Base-by-base conservation (phyloP, 208 protist species). In the Entamoeba moshkovskii region DNA sequence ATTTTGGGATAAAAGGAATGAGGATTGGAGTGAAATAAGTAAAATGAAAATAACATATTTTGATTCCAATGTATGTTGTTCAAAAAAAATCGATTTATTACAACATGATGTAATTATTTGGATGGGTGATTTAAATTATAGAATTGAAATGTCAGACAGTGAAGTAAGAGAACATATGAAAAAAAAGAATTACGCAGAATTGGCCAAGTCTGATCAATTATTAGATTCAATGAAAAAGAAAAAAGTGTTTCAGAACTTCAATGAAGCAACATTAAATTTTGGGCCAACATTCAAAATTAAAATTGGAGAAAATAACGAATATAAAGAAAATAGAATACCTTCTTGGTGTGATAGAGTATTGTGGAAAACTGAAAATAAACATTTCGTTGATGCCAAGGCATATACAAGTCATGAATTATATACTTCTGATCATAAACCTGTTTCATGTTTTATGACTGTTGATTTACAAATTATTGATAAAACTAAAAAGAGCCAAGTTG, bases 111-210 rank as follows among this genome's bases (percentile, higher is more conserved):
- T 97, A 46, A 96, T 97, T 15, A 97, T 98, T 91, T 98, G 98
- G 93, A 97, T 97, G 45, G 98, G 98, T 3, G 98, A 99, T 93
- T 96, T 99, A 16, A 99, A 99, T 96, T 99, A 98, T 95, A 97
- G 98, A 91, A 96, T 98, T 91, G 97, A 98, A 95, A 92, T 94
- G 13, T 11, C 93, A 0, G 42, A 46, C 33, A 38, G 48, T 18
- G 52, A 46, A 49, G 93, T 73, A 22, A 2, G 92, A 3, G 44
- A 47, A 11, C 11, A 85, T 42, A 49, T 94, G 22, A 52, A n/a
- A 15, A 45, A 42, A 15, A 92, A 92, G 33, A 42, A 92, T 42
- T 29, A 29, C 16, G 22, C 1, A 18, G 16, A 92, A 92, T 93
- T 96, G 3, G 3, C 91, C 6, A 38, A 8, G 3, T 0, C n/a